Percentiles rank a stretch among this genome's conserved stretches.
These are phyloP conservation scores for Leccinum imitatum DNA, from an alignment of 768 basidiomycete genomes.

Conservation along the genomic window DNA sequence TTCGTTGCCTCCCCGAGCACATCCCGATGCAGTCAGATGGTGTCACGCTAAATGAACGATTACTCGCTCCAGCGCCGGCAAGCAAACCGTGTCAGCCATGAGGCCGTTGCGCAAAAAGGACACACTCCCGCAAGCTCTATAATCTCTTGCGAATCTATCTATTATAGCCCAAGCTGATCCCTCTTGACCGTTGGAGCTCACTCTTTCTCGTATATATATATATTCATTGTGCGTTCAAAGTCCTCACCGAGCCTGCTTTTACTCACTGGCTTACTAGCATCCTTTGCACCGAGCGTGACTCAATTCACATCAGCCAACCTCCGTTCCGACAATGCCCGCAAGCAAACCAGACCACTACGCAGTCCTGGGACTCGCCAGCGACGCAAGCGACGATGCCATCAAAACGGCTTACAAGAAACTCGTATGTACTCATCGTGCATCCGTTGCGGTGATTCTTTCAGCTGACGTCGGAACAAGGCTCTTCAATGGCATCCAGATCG, in stretches of 20 bases:
- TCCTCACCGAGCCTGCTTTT: slow-evolving; percentile 5
- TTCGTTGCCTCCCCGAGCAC: no score
- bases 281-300: slow-evolving; percentile 12
- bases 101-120: slow-evolving; percentile 24
- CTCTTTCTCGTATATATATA: slow-evolving; percentile 25
- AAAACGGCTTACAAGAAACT: slow-evolving; percentile 61
- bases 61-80: slow-evolving; percentile 30
- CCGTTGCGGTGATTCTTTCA: slow-evolving; percentile 21
- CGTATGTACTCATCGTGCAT: slow-evolving; percentile 39
- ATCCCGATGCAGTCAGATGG: no score
- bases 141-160: slow-evolving; percentile 26
- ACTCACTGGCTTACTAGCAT: slow-evolving; percentile 7
- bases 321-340: slow-evolving; percentile 29
- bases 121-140: slow-evolving; percentile 21
- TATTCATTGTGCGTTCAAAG: slow-evolving; percentile 18
- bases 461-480: slow-evolving; percentile 39
- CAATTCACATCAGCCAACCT: slow-evolving; percentile 10
- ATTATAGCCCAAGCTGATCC: slow-evolving; percentile 21
- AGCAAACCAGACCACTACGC: slow-evolving; percentile 35
- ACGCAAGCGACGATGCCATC: slow-evolving; percentile 52
- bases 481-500: slow-evolving; percentile 71
- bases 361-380: slow-evolving; percentile 44
- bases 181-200: slow-evolving; percentile 25
- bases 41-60: slow-evolving; percentile 19
- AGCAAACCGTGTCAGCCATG: slow-evolving; percentile 35